Evolutionary conservation across 1,284 basidiomycete species (phyloP), one percentile per base, ranked within the genome.

Genomic region (Ceratobasidium theobromae): DNA sequence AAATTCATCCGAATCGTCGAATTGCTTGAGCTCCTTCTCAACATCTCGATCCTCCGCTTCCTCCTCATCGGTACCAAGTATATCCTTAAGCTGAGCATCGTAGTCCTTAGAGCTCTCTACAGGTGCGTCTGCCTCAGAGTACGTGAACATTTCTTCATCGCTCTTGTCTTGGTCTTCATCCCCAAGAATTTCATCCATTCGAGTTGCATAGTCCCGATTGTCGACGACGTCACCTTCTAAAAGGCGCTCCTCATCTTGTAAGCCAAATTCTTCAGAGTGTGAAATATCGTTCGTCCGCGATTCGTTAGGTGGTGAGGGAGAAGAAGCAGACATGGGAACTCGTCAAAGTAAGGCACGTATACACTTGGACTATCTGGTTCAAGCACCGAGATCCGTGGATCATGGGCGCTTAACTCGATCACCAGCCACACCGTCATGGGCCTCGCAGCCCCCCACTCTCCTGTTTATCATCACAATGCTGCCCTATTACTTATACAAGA

Each of bases 161-260:
- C 74, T 74, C 16, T 82, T 81, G 8, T 83, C 83, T 18, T 80
- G 76, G 53, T 81, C 81, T 65, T 80, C 81, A 49, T 80, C 83
- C 54, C 79, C 80, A 62, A 91, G 81, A 27, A 91, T 78, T 70
- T 91, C 89, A 53, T 85, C 86, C 82, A 91, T 86, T 67, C 84
- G 86, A 45, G 84, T 78, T 5, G 87, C 84, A 73, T 91, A 92
- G 74, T 87, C 84, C 6, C 62, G 62, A 12, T 53, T 27, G 23
- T 65, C 62, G 27, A 32, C 28, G 6, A 41, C 6, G 16, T 52
- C 27, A 21, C n/a, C n/a, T 16, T 35, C 21, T 25, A 23, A 35
- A 18, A 16, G 25, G 11, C 5, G 9, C 25, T 52, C 62, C 27
- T 65, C 46, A 6, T 49, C 45, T 28, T 60, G 49, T 5, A 21